A percentile compares a stretch with the other conserved stretches of the same genome.
Evolutionary conservation across 2,329 filamentous ascomycete species (phyloP).

Genomic region (Berkeleyomyces basicola): DNA sequence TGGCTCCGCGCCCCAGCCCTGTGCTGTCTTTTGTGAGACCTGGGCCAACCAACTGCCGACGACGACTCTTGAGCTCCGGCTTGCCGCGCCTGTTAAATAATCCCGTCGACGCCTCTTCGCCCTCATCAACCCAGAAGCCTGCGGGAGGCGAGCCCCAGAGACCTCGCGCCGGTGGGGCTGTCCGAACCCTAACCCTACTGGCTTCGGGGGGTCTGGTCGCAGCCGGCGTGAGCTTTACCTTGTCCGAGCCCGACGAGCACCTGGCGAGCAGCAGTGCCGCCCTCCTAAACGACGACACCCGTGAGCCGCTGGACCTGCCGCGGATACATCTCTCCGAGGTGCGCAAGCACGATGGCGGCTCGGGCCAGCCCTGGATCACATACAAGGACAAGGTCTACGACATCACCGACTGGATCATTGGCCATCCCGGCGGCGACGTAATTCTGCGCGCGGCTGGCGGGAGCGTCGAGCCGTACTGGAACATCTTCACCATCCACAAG

Average conservation of each 20-base stretch:
- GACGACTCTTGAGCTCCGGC: slow-evolving; percentile 1
- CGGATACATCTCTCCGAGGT: slow-evolving; percentile 35
- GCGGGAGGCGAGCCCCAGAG: background rate
- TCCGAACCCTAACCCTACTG: slow-evolving; percentile 14
- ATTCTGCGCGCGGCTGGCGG: slow-evolving; percentile 49
- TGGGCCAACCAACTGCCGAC: slow-evolving; percentile 3
- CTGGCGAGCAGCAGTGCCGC: background rate
- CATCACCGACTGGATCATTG: slow-evolving; percentile 50
- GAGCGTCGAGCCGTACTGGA: slow-evolving; percentile 51
- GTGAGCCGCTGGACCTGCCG: slow-evolving; percentile 27
- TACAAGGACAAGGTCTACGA: slow-evolving; percentile 49
- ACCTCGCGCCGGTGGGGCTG: background rate
- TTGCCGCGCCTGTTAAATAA: background rate
- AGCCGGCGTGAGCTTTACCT: slow-evolving; percentile 2
- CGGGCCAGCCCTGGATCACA: slow-evolving; percentile 45
- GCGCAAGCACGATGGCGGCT: slow-evolving; percentile 34
- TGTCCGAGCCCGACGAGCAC: slow-evolving; percentile 8
- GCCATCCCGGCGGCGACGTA: slow-evolving; percentile 50
- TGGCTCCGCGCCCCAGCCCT: slow-evolving; percentile 1
- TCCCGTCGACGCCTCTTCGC: background rate
- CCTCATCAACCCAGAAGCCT: background rate
- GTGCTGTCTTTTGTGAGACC: slow-evolving; percentile 5
- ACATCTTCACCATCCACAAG: slow-evolving; percentile 55
- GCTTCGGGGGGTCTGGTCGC: slow-evolving; percentile 10
- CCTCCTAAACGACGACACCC: slow-evolving; percentile 11